These are phyloP conservation scores for Metschnikowia peoriensis DNA, from an alignment of 805 yeast genomes.

Conservation along the genomic window DNA sequence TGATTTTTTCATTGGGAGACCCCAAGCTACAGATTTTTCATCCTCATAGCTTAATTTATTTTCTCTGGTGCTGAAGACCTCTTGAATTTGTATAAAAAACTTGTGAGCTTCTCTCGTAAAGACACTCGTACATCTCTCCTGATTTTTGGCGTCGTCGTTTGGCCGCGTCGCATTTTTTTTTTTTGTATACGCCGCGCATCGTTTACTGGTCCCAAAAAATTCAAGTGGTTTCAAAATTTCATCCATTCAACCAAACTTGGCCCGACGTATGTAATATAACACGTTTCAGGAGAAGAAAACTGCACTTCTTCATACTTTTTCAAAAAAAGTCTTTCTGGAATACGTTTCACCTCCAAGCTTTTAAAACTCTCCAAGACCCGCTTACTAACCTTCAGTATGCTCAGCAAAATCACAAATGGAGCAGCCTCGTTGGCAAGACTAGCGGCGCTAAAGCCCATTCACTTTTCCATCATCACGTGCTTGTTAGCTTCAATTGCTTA, in stretches of 20 bases:
- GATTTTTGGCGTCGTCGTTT: constrained; percentile 4
- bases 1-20: too few species aligned
- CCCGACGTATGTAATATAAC: constrained; percentile 7
- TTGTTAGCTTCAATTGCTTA: constrained; percentile 79
- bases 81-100: not conserved
- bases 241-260: constrained; percentile 4
- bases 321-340: too few species aligned
- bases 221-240: not conserved
- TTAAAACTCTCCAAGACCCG: not conserved
- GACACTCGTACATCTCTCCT: constrained; percentile 3
- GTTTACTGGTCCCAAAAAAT: constrained; percentile 7
- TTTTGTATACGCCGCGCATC: constrained; percentile 15
- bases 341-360: too few species aligned
- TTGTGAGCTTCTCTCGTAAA: not conserved
- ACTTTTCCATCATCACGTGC: constrained; percentile 69
- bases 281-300: not conserved
- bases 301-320: not conserved
- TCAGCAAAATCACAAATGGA: constrained; percentile 29
- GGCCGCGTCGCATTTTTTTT: constrained; percentile 9
- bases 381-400: constrained; percentile 22
- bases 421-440: constrained; percentile 47
- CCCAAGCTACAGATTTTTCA: too few species aligned
- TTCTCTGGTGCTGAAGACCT: too few species aligned
- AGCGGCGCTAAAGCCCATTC: constrained; percentile 84
- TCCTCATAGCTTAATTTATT: too few species aligned